phyloP scores from a whole-genome alignment of 148 eudicot species.

The Persicaria maculosa region DNA sequence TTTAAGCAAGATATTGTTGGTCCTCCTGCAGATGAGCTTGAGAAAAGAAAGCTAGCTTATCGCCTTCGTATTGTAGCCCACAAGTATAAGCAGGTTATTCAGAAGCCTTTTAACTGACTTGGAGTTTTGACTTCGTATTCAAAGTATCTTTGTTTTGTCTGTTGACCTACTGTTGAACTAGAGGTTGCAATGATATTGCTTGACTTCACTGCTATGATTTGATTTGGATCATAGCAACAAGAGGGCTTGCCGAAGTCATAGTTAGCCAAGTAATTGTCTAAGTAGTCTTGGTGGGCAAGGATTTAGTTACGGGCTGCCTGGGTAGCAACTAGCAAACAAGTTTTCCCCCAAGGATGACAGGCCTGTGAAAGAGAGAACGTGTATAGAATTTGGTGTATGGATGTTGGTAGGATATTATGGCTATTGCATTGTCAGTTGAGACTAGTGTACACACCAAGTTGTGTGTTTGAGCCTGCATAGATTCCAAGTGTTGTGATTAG shows the following conservation, averaged over 20 bases:
- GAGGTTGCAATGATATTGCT: background rate
- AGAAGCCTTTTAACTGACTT: background rate
- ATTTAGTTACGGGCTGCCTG: background rate
- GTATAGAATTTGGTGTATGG: background rate
- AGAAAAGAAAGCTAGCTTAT: slow-evolving; percentile 71
- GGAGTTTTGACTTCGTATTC: background rate
- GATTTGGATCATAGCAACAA: background rate
- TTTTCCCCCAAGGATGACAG: too few relatives aligned
- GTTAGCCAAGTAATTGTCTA: background rate
- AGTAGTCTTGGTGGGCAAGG: background rate
- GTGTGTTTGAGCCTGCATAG: too few relatives aligned
- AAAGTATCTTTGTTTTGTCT: background rate
- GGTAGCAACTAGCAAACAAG: background rate
- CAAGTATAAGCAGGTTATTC: slow-evolving; percentile 68
- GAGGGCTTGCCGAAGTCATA: background rate
- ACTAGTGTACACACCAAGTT: too few relatives aligned
- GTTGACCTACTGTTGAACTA: background rate
- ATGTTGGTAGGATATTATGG: background rate
- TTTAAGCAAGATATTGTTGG: slow-evolving; percentile 56
- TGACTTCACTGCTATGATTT: background rate
- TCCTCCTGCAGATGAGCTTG: slow-evolving; percentile 43
- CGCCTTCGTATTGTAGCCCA: slow-evolving; percentile 59
- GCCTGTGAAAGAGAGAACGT: too few relatives aligned
- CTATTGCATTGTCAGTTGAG: background rate
- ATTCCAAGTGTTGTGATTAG: too few relatives aligned